Percentiles rank a stretch among this genome's conserved stretches.
phyloP scores from a whole-genome alignment of 2,329 filamentous ascomycete genomes.

The Daldinia eschscholtzii region DNA sequence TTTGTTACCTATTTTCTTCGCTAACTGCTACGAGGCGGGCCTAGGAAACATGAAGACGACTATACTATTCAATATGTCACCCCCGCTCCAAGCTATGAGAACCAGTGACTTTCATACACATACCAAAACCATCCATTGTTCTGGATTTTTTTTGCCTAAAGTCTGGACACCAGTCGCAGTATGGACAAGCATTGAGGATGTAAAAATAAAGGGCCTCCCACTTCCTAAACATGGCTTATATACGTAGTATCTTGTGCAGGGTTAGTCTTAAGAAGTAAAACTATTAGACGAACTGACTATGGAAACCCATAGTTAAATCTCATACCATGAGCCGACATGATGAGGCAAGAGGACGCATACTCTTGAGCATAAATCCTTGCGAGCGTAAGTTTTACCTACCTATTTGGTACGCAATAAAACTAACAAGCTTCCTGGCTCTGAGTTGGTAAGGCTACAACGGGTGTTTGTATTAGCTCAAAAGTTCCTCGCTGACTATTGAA shows the following conservation, averaged over 20 bases:
- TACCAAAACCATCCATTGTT: neutral
- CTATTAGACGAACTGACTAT: neutral
- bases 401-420: neutral
- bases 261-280: too few species aligned
- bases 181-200: neutral
- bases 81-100: neutral
- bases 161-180: neutral
- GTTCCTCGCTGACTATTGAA: too few species aligned
- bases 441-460: neutral
- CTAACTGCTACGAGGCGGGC: neutral
- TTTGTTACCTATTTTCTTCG: neutral
- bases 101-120: neutral
- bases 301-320: neutral
- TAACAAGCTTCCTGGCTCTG: neutral
- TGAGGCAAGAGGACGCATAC: too few species aligned
- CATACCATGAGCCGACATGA: neutral
- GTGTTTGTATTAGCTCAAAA: too few species aligned
- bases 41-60: neutral
- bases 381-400: too few species aligned
- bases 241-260: neutral
- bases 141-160: neutral
- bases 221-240: neutral
- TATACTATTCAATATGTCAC: neutral
- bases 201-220: neutral
- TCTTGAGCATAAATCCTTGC: neutral